Base-by-base conservation (phyloP, 176 grass and related monocot genomes). In the Aegilops umbellulata region DNA sequence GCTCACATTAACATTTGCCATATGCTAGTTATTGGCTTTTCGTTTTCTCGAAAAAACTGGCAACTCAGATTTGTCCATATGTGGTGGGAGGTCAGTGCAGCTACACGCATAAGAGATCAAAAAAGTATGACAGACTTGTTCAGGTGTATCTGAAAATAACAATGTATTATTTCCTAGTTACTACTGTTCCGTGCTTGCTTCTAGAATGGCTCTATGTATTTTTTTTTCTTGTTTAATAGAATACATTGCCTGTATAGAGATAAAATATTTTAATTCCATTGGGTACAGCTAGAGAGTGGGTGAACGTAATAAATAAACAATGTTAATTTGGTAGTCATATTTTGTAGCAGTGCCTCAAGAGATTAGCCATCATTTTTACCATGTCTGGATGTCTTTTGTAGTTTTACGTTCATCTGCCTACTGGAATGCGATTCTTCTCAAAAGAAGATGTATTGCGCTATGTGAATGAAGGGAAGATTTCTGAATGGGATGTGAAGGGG, bases 381-480 rank as follows among this genome's bases (percentile, higher is more conserved):
- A 66, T 85, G 39, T 6, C 13, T 82, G 13, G 76, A 17, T 74
- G 29, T 55, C 13, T 77, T 88, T 38, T 85, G 70, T 39, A 93
- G 91, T 93, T 86, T 62, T 93, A 87, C 84, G 65, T 78, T 79
- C 69, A 93, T 65, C 76, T 75, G 3, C 39, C 75, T 64, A 93
- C 85, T 60, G 81, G 88, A 27, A 55, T 53, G 42, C 60, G 81
- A 26, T 93, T 89, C 64, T 78, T 87, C 27, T 92, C 80, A 39
- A 87, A 92, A 86, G 81, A 63, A 90, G 85, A 92, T 27, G 87
- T 92, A 81, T 47, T 90, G 70, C 13, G 10, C 20, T 92, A 77
- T 60, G 75, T 58, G 69, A 78, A 90, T 38, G 69, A 87, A 68
- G 87, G 87, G 6, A 36, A 16, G 70, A 42, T 90, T 84, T 89